Base-by-base conservation (phyloP, 352 stramenopile species). In the Globisporangium polare region DNA sequence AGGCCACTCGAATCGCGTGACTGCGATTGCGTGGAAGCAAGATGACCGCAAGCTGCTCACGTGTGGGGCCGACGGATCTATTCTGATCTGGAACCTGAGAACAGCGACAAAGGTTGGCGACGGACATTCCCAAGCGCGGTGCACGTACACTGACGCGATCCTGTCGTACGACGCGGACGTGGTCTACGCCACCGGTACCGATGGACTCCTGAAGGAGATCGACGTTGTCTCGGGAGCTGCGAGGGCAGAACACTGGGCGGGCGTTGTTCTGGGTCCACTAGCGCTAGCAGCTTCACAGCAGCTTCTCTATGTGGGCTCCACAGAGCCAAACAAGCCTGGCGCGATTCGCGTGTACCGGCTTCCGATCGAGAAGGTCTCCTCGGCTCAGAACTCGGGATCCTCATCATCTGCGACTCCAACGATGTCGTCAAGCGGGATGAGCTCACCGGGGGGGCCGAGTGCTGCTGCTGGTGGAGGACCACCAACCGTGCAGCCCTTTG, bases 111-210 rank as follows among this genome's bases (percentile, higher is more conserved):
- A 92, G 73, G 72, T 90, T 45, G 83, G 83, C 22, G 86, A 94
- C 26, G 84, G 86, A 5, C 83, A 92, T 55, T 90, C 80, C 0
- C 84, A 94, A 52, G 79, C 83, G 20, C 74, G 83, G 22, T 92
- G 83, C 62, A 84, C 80, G 0, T 94, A 96, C 60, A 71, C 73
- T 1, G 83, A 93, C 52, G 70, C 77, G 31, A 79, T 77, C 1
- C 22, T 90, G 50, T 86, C 77, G 2, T 69, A 78, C 15, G 83
- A 92, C 35, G 74, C 72, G 8, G 80, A 89, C 52, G 65, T 90
- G 1, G 77, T 97, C 6, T 97, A 97, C 51, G 88, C 90, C 7
- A 95, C 94, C 6, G 89, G 91, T n/a, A 96, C 82, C 1, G 92
- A 98, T 55, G 85, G 87, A 22, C 74, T 94, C 43, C 69, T 98